Percentiles rank a stretch among this genome's conserved stretches.
Conservation (phyloP, 2,329 filamentous ascomycete species). For the Pestalotiopsis sp. region DNA sequence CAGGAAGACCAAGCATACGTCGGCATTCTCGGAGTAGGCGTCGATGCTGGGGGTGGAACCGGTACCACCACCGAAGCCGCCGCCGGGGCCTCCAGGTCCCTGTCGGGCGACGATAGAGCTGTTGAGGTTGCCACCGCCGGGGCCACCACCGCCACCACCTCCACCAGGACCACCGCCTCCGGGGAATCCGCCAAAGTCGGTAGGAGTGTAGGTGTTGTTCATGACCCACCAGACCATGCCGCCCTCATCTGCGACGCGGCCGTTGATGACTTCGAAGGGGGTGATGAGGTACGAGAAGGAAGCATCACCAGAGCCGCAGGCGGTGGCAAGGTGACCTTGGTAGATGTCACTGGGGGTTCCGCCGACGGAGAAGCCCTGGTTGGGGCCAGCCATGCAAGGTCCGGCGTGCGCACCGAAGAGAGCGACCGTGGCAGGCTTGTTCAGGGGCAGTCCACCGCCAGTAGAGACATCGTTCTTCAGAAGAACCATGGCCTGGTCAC, state of each 20-base stretch:
- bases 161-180: background rate
- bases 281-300: slow-evolving; percentile 56
- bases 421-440: slow-evolving; percentile 42
- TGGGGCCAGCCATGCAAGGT: slow-evolving; percentile 55
- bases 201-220: slow-evolving; percentile 31
- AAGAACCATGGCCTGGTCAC: slow-evolving; percentile 59
- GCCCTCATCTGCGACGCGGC: slow-evolving; percentile 41
- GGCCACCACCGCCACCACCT: background rate
- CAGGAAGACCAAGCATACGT: slow-evolving; percentile 5
- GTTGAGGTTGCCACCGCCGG: background rate
- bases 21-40: slow-evolving; percentile 5
- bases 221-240: slow-evolving; percentile 47
- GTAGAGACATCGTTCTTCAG: slow-evolving; percentile 57
- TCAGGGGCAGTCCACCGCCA: slow-evolving; percentile 59
- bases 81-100: slow-evolving; percentile 1
- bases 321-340: slow-evolving; percentile 45
- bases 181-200: background rate
- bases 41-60: slow-evolving; percentile 35
- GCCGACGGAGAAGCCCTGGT: slow-evolving; percentile 11
- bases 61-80: background rate
- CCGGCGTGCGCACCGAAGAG: slow-evolving; percentile 59
- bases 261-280: slow-evolving; percentile 53
- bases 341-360: slow-evolving; percentile 15
- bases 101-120: background rate
- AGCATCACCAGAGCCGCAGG: slow-evolving; percentile 55